These are phyloP conservation scores for Leccinum variicolor DNA, from an alignment of 768 basidiomycete species.

Conservation along the genomic window DNA sequence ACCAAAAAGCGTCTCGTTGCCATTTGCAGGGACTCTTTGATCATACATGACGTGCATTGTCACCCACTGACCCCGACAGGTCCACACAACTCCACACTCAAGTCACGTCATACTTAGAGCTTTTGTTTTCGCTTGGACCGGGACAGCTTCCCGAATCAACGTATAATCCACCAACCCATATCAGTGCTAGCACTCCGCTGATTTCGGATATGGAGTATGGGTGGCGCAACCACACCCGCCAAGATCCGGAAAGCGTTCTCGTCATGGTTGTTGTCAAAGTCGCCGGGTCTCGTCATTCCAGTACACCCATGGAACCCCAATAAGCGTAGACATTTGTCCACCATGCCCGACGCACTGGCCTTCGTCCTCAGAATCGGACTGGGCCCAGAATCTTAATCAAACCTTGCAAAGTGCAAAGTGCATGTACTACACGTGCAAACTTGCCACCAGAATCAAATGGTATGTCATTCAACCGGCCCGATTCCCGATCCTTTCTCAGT, in stretches of 20 bases:
- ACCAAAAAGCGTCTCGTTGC: not conserved
- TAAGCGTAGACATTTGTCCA: not conserved
- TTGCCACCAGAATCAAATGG: not conserved
- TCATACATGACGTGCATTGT: not conserved
- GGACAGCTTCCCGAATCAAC: not conserved
- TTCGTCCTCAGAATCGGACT: not conserved
- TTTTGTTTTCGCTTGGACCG: not conserved
- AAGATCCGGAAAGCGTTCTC: conserved; percentile 3
- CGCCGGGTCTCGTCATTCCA: not conserved
- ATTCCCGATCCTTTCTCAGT: not conserved
- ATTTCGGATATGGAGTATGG: not conserved
- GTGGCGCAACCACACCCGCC: not conserved
- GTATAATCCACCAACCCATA: not conserved
- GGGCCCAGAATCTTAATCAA: not conserved
- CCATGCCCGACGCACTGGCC: not conserved
- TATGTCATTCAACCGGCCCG: not conserved
- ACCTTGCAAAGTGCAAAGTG: not conserved
- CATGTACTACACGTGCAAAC: not conserved
- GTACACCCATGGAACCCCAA: not conserved
- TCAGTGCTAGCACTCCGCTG: not conserved
- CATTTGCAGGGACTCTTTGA: not conserved
- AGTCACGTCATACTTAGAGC: not conserved
- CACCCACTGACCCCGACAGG: not conserved
- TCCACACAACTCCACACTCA: not conserved
- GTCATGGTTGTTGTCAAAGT: not conserved